Percentiles rank a stretch among this genome's conserved stretches.
Evolutionary conservation across 305 asterid genomes (phyloP).

Genomic region (Ilex paraguariensis): DNA sequence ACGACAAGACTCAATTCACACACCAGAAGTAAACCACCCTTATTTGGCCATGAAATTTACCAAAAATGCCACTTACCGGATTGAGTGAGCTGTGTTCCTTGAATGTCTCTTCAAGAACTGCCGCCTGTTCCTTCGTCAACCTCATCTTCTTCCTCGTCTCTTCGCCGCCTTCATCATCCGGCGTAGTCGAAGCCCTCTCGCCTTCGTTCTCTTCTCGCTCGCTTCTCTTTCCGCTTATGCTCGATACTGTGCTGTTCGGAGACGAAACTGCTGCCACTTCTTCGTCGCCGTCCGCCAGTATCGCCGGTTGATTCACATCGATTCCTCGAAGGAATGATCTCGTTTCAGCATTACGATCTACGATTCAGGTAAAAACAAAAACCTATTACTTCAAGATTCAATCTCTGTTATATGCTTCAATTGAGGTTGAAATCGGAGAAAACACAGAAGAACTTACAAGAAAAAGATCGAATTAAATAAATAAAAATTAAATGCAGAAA

Average conservation of each 20-base stretch:
- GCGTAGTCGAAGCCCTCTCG: constrained; percentile 43
- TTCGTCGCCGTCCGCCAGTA: constrained; percentile 3
- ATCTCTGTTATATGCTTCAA: background rate
- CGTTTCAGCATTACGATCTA: background rate
- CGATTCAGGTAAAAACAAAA: background rate
- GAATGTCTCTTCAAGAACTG: constrained; percentile 83
- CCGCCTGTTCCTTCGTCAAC: constrained; percentile 93
- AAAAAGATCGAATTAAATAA: no score
- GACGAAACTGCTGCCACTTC: constrained; percentile 9
- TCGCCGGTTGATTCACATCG: constrained; percentile 12
- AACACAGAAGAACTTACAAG: no score
- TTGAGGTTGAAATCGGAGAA: background rate
- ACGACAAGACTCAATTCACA: no score
- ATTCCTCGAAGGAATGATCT: constrained; percentile 2
- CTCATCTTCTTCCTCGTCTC: constrained; percentile 85
- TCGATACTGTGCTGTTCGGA: constrained; percentile 46
- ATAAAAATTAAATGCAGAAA: no score
- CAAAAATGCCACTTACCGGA: constrained; percentile 52
- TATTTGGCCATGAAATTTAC: background rate
- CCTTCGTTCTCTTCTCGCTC: constrained; percentile 40
- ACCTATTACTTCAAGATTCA: background rate
- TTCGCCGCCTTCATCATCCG: constrained; percentile 60
- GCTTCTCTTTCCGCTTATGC: constrained; percentile 59
- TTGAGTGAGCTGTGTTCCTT: constrained; percentile 81
- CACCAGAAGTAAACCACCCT: constrained; percentile 12